These are phyloP conservation scores for Auricularia auricula-judae DNA, from an alignment of 768 basidiomycete species.

Conservation along the genomic window DNA sequence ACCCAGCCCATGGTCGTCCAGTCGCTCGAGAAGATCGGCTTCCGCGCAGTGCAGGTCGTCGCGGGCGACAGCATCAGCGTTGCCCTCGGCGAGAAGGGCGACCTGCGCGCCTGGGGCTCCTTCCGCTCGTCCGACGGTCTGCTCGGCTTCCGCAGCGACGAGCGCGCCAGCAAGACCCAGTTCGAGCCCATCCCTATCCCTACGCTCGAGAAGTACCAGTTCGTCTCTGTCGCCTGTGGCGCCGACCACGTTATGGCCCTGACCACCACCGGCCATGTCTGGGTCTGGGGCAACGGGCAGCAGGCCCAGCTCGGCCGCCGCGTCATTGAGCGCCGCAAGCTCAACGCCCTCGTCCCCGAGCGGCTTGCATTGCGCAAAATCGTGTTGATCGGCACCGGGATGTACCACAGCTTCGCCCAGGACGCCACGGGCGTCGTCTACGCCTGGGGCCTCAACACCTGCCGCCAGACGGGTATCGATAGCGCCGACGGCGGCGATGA, in stretches of 20 bases:
- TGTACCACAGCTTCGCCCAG: slow-evolving; percentile 36
- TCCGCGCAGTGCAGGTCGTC: slow-evolving; percentile 29
- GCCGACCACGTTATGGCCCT: slow-evolving; percentile 37
- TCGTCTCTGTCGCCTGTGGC: slow-evolving; percentile 18
- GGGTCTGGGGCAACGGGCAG: slow-evolving; percentile 34
- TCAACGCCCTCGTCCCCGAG: slow-evolving; percentile 32
- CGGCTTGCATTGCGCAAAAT: slow-evolving; percentile 28
- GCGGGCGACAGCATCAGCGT: slow-evolving; percentile 34
- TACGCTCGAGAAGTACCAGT: slow-evolving; percentile 2
- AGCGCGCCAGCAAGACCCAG: slow-evolving; percentile 14
- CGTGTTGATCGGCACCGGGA: slow-evolving; percentile 29
- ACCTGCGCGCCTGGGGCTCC: slow-evolving; percentile 31
- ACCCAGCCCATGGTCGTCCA: slow-evolving; percentile 24
- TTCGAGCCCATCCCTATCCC: slow-evolving; percentile 7
- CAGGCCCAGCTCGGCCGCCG: slow-evolving; percentile 35
- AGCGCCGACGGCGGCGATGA: slow-evolving; percentile 32
- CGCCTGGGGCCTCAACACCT: slow-evolving; percentile 35
- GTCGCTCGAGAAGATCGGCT: slow-evolving; percentile 25
- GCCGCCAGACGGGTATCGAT: slow-evolving; percentile 58
- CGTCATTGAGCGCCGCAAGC: slow-evolving; percentile 29
- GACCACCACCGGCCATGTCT: slow-evolving; percentile 33
- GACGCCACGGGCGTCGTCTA: slow-evolving; percentile 30
- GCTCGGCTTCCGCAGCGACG: slow-evolving; percentile 20
- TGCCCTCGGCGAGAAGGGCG: slow-evolving; percentile 29
- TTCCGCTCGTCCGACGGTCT: slow-evolving; percentile 27